phyloP scores from a whole-genome alignment of 441 rosid species.

The Euphorbia schlechtendalii region DNA sequence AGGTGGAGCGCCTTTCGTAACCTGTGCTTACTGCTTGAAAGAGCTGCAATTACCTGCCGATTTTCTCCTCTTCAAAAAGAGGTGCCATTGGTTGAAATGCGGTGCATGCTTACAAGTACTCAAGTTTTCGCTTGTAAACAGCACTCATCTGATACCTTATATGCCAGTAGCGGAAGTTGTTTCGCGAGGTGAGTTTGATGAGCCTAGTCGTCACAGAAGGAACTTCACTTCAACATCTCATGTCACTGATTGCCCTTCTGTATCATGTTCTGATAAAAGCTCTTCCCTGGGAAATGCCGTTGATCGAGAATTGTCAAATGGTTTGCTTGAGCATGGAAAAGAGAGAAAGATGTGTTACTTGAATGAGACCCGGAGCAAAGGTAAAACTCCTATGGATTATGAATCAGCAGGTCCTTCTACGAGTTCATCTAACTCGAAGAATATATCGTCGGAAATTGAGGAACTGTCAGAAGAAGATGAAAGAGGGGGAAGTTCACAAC shows the following conservation, averaged over 20 bases:
- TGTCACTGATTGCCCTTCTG: constrained; percentile 31
- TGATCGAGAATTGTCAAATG: constrained; percentile 20
- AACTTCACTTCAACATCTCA: constrained; percentile 29
- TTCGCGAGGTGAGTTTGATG: constrained; percentile 36
- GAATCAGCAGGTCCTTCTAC: constrained; percentile 28
- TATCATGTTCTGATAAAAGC: constrained; percentile 43
- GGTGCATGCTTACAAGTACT: constrained; percentile 66
- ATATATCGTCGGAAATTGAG: constrained; percentile 34
- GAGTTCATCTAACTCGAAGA: constrained; percentile 24
- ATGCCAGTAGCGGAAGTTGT: constrained; percentile 27
- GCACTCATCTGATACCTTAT: constrained; percentile 46
- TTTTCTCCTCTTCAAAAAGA: constrained; percentile 47
- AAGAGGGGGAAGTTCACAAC: constrained; percentile 47
- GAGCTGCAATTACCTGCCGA: constrained; percentile 69
- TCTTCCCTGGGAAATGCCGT: constrained; percentile 21
- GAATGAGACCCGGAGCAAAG: constrained; percentile 25
- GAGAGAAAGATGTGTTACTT: constrained; percentile 20
- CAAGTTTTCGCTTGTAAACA: constrained; percentile 43
- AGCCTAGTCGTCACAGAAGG: constrained; percentile 14
- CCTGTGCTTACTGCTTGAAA: constrained; percentile 55
- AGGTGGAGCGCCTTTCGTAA: constrained; percentile 76
- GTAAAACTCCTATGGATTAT: constrained; percentile 26
- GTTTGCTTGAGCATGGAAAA: constrained; percentile 20
- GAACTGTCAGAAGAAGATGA: constrained; percentile 31
- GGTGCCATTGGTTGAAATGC: constrained; percentile 59